Evolutionary conservation across 768 basidiomycete species (phyloP).

Genomic region (Leucocoprinus birnbaumii): DNA sequence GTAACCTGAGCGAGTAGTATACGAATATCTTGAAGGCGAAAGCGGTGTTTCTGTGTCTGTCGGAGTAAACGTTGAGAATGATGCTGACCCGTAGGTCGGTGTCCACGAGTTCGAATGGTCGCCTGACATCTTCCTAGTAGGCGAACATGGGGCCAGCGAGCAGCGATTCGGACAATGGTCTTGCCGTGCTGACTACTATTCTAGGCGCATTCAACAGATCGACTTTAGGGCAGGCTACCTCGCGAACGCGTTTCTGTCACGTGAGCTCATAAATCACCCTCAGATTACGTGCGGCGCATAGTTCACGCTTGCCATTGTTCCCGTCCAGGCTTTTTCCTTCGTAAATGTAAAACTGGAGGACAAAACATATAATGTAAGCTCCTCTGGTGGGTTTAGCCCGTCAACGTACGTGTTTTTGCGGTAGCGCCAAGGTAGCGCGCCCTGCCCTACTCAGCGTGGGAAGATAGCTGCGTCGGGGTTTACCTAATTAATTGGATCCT

Average conservation of each 20-base stretch:
- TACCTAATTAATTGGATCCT: neutral
- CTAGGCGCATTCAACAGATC: conserved; percentile 20
- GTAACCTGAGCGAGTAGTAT: conserved; percentile 52
- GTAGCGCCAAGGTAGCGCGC: no score
- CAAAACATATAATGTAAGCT: no score
- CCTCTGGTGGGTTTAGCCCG: no score
- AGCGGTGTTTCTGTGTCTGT: conserved; percentile 46
- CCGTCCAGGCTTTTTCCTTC: no score
- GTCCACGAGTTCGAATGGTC: conserved; percentile 52
- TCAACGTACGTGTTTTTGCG: no score
- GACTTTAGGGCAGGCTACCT: conserved; percentile 24
- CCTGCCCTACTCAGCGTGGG: neutral
- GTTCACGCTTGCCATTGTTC: no score
- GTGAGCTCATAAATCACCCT: conserved; percentile 15
- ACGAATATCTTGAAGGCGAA: conserved; percentile 60
- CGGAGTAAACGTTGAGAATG: conserved; percentile 46
- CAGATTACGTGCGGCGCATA: no score
- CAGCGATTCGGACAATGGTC: neutral
- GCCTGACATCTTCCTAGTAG: conserved; percentile 30
- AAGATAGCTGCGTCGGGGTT: conserved; percentile 2
- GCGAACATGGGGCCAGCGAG: conserved; percentile 2
- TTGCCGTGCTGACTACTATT: conserved; percentile 1
- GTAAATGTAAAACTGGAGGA: no score
- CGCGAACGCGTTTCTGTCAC: conserved; percentile 22
- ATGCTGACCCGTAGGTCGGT: conserved; percentile 58